Conservation (phyloP, 1,284 basidiomycete species). For the Gymnopus androsaceus region DNA sequence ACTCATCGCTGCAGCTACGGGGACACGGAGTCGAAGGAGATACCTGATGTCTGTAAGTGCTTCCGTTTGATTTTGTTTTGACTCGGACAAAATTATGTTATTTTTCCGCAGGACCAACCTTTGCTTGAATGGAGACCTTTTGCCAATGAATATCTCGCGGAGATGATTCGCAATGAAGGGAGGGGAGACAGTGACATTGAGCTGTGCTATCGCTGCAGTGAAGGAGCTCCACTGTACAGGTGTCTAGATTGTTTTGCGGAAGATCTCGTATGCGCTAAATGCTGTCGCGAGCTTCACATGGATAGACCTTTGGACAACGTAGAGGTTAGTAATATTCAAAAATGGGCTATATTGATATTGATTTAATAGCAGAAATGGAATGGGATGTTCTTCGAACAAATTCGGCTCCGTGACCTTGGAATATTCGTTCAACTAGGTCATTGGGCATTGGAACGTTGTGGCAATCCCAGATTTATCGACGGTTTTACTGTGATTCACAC, state of each 20-base stretch:
- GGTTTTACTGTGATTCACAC: conserved; percentile 12
- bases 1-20: too few species aligned
- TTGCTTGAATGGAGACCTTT: too few species aligned
- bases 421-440: conserved; percentile 20
- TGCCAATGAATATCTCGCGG: conserved; percentile 13
- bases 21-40: too few species aligned
- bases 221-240: conserved; percentile 4
- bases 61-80: too few species aligned
- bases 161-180: conserved; percentile 18
- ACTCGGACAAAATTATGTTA: too few species aligned
- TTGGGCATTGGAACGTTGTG: background rate
- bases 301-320: conserved; percentile 20
- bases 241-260: conserved; percentile 18
- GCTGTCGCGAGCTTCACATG: conserved; percentile 17
- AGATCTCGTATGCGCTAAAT: conserved; percentile 15
- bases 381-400: conserved; percentile 12
- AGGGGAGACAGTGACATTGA: conserved; percentile 1
- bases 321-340: conserved; percentile 18
- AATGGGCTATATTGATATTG: background rate
- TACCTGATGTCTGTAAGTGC: too few species aligned
- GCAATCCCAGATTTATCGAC: background rate
- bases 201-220: background rate
- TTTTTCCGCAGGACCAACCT: too few species aligned
- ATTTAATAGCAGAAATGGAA: conserved; percentile 14
- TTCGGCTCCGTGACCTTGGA: conserved; percentile 9